A percentile compares a stretch with the other conserved stretches of the same genome.
These are phyloP conservation scores for Agrostemma githago DNA, from an alignment of 148 eudicot species.

Conservation along the genomic window DNA sequence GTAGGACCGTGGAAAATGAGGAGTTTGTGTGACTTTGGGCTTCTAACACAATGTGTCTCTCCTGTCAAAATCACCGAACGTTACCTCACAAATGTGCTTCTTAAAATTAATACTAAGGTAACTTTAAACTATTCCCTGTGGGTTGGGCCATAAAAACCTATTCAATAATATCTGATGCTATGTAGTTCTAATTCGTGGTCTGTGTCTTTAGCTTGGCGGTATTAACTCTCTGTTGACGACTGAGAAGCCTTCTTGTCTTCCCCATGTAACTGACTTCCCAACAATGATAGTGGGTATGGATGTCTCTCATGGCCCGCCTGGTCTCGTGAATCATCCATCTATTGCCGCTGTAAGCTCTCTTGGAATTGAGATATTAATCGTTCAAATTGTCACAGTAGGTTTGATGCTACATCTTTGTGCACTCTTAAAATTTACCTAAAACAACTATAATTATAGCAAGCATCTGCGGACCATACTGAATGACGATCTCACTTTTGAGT, in stretches of 20 bases:
- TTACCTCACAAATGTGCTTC: slow-evolving; percentile 87
- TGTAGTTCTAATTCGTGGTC: slow-evolving; percentile 6
- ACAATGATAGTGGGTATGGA: slow-evolving; percentile 96
- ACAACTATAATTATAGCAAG: not conserved
- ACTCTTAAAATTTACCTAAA: slow-evolving; percentile 5
- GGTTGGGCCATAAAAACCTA: not conserved
- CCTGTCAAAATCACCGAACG: slow-evolving; percentile 76
- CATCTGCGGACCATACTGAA: slow-evolving; percentile 4
- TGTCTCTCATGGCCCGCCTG: slow-evolving; percentile 93
- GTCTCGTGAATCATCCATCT: slow-evolving; percentile 71
- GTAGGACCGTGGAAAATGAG: slow-evolving; percentile 95
- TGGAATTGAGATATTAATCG: not conserved
- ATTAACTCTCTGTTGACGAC: slow-evolving; percentile 73
- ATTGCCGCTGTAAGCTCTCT: slow-evolving; percentile 74
- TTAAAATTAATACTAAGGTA: slow-evolving; percentile 90
- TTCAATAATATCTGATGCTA: not conserved
- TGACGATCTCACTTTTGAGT: not conserved
- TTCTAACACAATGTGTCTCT: slow-evolving; percentile 76
- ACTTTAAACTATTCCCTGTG: slow-evolving; percentile 16
- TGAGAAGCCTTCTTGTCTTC: slow-evolving; percentile 58
- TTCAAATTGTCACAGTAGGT: not conserved
- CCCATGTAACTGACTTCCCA: slow-evolving; percentile 62
- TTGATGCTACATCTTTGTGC: not conserved
- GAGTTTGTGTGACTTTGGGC: slow-evolving; percentile 60
- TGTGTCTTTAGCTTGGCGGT: slow-evolving; percentile 72